Evolutionary conservation across 2,329 filamentous ascomycete genomes (phyloP).

Genomic region (Aspergillus sp.): DNA sequence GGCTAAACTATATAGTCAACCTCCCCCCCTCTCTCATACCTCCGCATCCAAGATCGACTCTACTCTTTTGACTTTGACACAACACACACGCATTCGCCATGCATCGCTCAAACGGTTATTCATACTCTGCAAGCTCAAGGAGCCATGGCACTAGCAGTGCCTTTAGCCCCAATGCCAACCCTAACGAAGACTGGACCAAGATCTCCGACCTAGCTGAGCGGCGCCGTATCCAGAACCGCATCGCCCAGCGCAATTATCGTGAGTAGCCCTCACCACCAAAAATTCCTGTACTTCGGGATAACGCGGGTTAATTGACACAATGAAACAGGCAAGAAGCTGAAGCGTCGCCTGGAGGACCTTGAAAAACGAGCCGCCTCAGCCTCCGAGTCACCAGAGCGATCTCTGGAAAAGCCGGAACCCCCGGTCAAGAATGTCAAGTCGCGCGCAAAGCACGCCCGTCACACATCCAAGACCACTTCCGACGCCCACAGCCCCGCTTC

Average conservation of each 20-base stretch:
- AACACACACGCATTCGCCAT: conserved; percentile 27
- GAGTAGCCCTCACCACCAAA: conserved; percentile 46
- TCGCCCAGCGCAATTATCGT: conserved; percentile 98
- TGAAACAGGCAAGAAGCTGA: conserved; percentile 65
- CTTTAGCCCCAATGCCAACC: conserved; percentile 91
- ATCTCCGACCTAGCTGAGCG: conserved; percentile 96
- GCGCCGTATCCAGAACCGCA: conserved; percentile 92
- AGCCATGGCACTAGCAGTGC: conserved; percentile 86
- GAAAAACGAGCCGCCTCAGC: conserved; percentile 65
- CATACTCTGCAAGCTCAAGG: conserved; percentile 53
- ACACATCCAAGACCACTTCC: conserved; percentile 31
- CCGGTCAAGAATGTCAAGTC: conserved; percentile 31
- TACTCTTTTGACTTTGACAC: conserved; percentile 2
- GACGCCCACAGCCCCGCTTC: conserved; percentile 29
- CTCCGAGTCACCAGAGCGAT: conserved; percentile 65
- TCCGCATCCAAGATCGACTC: background rate
- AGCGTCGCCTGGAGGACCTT: conserved; percentile 68
- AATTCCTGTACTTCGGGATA: background rate
- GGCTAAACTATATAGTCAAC: conserved; percentile 32
- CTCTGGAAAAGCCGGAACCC: conserved; percentile 57
- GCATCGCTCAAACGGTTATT: conserved; percentile 38
- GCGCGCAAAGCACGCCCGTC: conserved; percentile 30
- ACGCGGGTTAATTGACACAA: too few relatives aligned
- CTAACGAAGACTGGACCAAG: conserved; percentile 99
- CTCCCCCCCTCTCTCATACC: conserved; percentile 16